Conservation (phyloP, 345 rosid species). For the Dipteronia dyeriana region DNA sequence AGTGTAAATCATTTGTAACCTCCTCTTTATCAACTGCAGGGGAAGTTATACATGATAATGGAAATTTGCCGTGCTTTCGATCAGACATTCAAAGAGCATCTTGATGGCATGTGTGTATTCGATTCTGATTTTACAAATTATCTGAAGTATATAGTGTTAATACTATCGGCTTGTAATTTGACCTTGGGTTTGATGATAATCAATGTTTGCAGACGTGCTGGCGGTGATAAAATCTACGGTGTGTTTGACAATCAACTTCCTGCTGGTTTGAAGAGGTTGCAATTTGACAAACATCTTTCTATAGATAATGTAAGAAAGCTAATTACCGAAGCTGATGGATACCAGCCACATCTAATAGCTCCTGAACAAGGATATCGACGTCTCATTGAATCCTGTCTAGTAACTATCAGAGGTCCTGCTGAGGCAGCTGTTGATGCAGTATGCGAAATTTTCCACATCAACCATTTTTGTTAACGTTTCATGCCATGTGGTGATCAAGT, state of each 20-base stretch:
- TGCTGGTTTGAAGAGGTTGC: slow-evolving; percentile 86
- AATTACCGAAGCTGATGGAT: slow-evolving; percentile 97
- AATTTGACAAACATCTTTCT: slow-evolving; percentile 88
- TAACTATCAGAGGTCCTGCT: slow-evolving; percentile 87
- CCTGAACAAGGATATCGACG: slow-evolving; percentile 98
- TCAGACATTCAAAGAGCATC: slow-evolving; percentile 93
- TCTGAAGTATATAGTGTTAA: not conserved
- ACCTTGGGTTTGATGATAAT: slow-evolving; percentile 13
- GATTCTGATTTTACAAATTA: not conserved
- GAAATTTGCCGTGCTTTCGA: slow-evolving; percentile 93
- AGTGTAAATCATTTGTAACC: not conserved
- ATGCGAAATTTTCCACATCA: slow-evolving; percentile 13
- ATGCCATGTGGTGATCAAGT: not conserved
- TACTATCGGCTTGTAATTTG: slow-evolving; percentile 1
- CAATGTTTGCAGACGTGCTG: slow-evolving; percentile 71
- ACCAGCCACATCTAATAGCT: slow-evolving; percentile 97
- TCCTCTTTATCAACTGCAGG: slow-evolving; percentile 49
- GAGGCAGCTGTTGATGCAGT: slow-evolving; percentile 98
- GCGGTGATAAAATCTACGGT: slow-evolving; percentile 86
- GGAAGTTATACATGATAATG: slow-evolving; percentile 89
- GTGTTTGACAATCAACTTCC: slow-evolving; percentile 93
- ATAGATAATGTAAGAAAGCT: slow-evolving; percentile 84
- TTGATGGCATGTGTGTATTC: slow-evolving; percentile 71
- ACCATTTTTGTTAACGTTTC: not conserved
- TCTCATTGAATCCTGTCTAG: slow-evolving; percentile 84